Evolutionary conservation across 73 alveolate genomes (phyloP).

Genomic region (Uronychia setigera): DNA sequence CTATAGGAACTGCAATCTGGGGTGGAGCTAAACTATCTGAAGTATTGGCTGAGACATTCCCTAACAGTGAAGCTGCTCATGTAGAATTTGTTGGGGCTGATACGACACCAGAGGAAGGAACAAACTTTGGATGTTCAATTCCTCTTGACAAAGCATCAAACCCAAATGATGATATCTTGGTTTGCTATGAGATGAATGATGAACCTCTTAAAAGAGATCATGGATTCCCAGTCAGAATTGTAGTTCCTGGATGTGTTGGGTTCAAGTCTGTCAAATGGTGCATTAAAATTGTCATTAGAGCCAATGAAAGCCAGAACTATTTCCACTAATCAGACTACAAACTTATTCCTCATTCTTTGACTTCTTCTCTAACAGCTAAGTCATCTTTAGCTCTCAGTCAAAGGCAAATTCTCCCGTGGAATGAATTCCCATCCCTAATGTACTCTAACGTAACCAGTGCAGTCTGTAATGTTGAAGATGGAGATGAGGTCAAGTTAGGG

Average conservation of each 20-base stretch:
- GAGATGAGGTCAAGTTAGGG: slow-evolving; percentile 22
- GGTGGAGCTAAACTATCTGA: slow-evolving; percentile 56
- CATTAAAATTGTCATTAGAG: slow-evolving; percentile 24
- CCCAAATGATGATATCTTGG: slow-evolving; percentile 53
- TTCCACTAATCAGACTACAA: slow-evolving; percentile 45
- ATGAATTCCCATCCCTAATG: slow-evolving; percentile 16
- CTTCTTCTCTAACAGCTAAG: neutral
- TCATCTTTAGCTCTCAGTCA: neutral
- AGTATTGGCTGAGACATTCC: slow-evolving; percentile 16
- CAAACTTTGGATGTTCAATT: slow-evolving; percentile 8
- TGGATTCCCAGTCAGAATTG: slow-evolving; percentile 76
- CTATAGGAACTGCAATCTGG: slow-evolving; percentile 73
- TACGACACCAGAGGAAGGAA: neutral
- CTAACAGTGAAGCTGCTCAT: slow-evolving; percentile 7
- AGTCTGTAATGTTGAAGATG: slow-evolving; percentile 28
- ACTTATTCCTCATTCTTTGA: slow-evolving; percentile 28
- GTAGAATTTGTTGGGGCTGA: slow-evolving; percentile 47
- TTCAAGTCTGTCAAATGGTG: slow-evolving; percentile 67
- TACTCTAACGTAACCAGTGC: slow-evolving; percentile 28
- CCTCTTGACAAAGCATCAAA: neutral
- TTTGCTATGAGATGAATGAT: slow-evolving; percentile 82
- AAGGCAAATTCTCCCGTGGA: slow-evolving; percentile 4
- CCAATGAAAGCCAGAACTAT: slow-evolving; percentile 19
- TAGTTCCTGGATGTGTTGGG: slow-evolving; percentile 73
- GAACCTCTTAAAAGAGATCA: slow-evolving; percentile 72